phyloP scores from a whole-genome alignment of 306 rosid genomes.

The Vicia sativa region DNA sequence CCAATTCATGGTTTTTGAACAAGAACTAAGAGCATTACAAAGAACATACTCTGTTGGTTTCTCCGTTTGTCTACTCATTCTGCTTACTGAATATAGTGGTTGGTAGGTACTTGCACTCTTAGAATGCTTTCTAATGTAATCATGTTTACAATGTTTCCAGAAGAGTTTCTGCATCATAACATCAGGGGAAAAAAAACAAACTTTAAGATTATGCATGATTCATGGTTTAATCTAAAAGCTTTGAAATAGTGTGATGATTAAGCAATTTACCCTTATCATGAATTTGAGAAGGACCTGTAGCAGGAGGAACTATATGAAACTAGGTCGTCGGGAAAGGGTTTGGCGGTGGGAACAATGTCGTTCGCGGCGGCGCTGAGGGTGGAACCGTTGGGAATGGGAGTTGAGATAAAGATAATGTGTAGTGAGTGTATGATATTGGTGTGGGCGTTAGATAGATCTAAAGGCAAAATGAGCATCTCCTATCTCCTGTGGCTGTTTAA shows the following conservation, averaged over 20 bases:
- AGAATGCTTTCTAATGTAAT: conserved; percentile 12
- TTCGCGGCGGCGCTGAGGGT: too few species aligned
- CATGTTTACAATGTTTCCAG: conserved; percentile 13
- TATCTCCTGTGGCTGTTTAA: too few species aligned
- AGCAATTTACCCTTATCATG: conserved; percentile 34
- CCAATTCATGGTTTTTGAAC: conserved; percentile 54
- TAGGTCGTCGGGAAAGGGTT: too few species aligned
- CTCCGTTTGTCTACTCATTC: conserved; percentile 26
- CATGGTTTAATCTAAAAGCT: conserved; percentile 14
- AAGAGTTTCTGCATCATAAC: conserved; percentile 37
- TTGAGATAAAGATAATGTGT: too few species aligned
- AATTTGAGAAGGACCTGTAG: conserved; percentile 13
- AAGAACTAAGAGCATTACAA: conserved; percentile 57
- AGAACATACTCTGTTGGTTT: conserved; percentile 47
- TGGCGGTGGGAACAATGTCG: too few species aligned
- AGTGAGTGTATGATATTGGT: too few species aligned
- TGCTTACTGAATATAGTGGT: conserved; percentile 35
- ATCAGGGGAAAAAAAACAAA: conserved; percentile 7
- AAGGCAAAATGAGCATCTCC: too few species aligned
- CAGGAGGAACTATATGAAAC: too few species aligned
- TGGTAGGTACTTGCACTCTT: conserved; percentile 13
- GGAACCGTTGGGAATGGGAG: too few species aligned
- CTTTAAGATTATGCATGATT: conserved; percentile 29
- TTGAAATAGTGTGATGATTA: conserved; percentile 9
- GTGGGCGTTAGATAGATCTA: too few species aligned